Percentiles rank a stretch among this genome's conserved stretches.
Conservation (phyloP, 306 rosid genomes). For the Pachyrhizus erosus region DNA sequence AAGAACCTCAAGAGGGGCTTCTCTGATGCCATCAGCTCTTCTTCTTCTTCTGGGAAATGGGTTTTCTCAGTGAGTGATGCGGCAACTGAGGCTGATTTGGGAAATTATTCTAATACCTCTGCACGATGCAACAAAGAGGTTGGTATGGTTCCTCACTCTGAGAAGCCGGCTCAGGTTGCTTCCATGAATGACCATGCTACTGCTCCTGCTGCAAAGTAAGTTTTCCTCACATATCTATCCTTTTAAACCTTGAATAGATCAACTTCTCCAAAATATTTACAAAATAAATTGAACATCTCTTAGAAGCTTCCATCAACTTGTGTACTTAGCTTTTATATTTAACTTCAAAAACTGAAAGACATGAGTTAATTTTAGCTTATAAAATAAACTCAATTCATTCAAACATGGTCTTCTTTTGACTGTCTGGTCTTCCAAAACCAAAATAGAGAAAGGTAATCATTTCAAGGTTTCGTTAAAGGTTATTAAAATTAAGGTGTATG, state of each 20-base stretch:
- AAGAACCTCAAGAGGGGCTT: conserved; percentile 28
- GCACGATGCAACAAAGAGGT: background rate
- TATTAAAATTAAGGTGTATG: background rate
- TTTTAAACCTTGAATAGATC: background rate
- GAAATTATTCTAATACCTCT: background rate
- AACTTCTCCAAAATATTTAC: background rate
- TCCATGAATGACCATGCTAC: background rate
- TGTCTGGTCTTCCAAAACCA: background rate
- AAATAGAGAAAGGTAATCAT: background rate
- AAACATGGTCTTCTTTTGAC: background rate
- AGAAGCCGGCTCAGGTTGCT: background rate
- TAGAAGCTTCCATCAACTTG: background rate
- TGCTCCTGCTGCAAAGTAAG: conserved; percentile 21
- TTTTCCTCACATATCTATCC: background rate
- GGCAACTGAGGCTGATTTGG: background rate
- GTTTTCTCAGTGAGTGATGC: background rate
- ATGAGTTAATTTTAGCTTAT: background rate
- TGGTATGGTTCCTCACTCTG: background rate
- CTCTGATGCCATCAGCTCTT: background rate
- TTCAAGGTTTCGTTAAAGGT: background rate
- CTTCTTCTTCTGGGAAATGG: conserved; percentile 19
- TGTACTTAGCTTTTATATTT: background rate
- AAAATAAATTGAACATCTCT: background rate
- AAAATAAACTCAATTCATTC: background rate
- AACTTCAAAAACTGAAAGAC: background rate